These are phyloP conservation scores for Leccinum arenicola DNA, from an alignment of 768 basidiomycete genomes.

Conservation along the genomic window DNA sequence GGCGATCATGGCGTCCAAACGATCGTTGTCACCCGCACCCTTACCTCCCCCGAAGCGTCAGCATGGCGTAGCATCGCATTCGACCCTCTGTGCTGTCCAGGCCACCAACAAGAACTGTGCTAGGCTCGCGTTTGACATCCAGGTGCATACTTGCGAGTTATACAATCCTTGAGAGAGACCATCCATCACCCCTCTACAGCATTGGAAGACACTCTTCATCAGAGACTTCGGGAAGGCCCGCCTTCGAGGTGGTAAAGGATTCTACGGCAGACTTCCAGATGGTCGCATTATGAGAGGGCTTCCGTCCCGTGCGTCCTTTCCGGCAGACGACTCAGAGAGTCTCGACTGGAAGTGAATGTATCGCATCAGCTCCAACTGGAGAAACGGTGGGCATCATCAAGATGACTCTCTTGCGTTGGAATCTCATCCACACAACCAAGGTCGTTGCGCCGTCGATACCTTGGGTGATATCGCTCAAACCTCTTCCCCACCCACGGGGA, in stretches of 20 bases:
- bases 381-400: conserved; percentile 50
- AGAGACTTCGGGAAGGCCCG: conserved; percentile 63
- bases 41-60: conserved; percentile 61
- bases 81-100: conserved; percentile 57
- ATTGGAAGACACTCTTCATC: conserved; percentile 71
- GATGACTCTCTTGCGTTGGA: conserved; percentile 13
- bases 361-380: conserved; percentile 80
- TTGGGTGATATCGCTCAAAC: conserved; percentile 16
- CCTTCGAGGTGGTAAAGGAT: conserved; percentile 66
- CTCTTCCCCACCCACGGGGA: conserved; percentile 1
- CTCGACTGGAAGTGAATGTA: conserved; percentile 86
- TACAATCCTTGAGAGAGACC: neutral
- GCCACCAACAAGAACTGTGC: conserved; percentile 63
- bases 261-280: conserved; percentile 47
- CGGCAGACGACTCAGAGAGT: conserved; percentile 29
- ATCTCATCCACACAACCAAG: conserved; percentile 38
- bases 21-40: conserved; percentile 42
- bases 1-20: conserved; percentile 39
- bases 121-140: conserved; percentile 64
- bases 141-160: conserved; percentile 37
- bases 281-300: conserved; percentile 58
- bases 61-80: conserved; percentile 28
- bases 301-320: conserved; percentile 44
- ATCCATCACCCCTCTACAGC: conserved; percentile 33
- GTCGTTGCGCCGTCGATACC: conserved; percentile 56